These are phyloP conservation scores for Pyrenophora graminea DNA, from an alignment of 2,329 filamentous ascomycete genomes.

Conservation along the genomic window DNA sequence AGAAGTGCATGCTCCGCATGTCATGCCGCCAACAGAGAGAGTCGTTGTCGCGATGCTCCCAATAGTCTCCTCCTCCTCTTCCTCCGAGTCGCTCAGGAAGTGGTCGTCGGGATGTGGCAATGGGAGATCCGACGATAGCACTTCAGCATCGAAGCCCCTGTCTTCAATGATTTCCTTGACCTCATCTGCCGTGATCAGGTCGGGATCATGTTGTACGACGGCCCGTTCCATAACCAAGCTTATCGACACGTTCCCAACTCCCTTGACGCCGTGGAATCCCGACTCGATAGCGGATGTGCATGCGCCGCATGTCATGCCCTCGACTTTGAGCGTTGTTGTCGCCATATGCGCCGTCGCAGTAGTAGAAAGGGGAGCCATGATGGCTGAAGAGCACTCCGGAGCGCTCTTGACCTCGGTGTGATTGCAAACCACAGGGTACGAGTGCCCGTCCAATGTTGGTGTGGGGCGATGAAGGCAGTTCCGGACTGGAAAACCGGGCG, in stretches of 20 bases:
- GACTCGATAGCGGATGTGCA: slow-evolving; percentile 95
- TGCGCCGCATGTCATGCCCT: slow-evolving; percentile 85
- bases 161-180: slow-evolving; percentile 88
- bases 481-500: slow-evolving; percentile 15
- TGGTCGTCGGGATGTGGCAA: slow-evolving; percentile 50
- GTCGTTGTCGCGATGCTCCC: slow-evolving; percentile 64
- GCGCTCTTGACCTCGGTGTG: slow-evolving; percentile 1
- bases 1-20: slow-evolving; percentile 85
- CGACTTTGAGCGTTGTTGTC: slow-evolving; percentile 87
- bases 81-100: slow-evolving; percentile 44
- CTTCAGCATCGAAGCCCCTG: slow-evolving; percentile 85
- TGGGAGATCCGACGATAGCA: slow-evolving; percentile 80
- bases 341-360: slow-evolving; percentile 65
- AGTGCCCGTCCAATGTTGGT: slow-evolving; percentile 14
- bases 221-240: slow-evolving; percentile 94
- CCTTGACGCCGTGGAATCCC: slow-evolving; percentile 80
- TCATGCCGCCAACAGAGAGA: slow-evolving; percentile 83
- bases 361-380: slow-evolving; percentile 33
- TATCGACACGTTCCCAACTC: slow-evolving; percentile 84
- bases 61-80: slow-evolving; percentile 41
- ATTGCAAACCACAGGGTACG: slow-evolving; percentile 4
- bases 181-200: slow-evolving; percentile 71
- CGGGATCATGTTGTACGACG: slow-evolving; percentile 87
- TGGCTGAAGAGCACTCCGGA: slow-evolving; percentile 9
- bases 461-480: slow-evolving; percentile 15